A percentile compares a stretch with the other conserved stretches of the same genome.
phyloP scores from a whole-genome alignment of 441 rosid genomes.

The Eruca vesicaria region DNA sequence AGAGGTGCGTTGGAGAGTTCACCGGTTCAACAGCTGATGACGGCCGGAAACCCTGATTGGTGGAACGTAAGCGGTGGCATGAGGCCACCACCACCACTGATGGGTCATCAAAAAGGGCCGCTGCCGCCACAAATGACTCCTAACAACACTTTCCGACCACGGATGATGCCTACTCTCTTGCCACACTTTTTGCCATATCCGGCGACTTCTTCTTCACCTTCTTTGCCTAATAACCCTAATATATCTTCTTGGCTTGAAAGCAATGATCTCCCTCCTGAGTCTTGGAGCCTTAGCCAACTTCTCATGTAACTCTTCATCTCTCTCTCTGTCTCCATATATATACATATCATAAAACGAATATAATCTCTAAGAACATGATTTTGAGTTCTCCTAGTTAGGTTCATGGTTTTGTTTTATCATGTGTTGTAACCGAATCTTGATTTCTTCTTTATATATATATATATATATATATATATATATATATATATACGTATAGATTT shows the following conservation, averaged over 20 bases:
- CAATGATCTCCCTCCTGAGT: conserved; percentile 75
- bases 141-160: conserved; percentile 31
- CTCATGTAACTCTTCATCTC: conserved; percentile 55
- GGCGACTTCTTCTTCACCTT: conserved; percentile 50
- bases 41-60: conserved; percentile 80
- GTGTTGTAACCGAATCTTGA: conserved; percentile 12
- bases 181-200: conserved; percentile 49
- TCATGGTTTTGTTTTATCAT: conserved; percentile 1
- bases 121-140: conserved; percentile 29
- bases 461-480: too few species aligned
- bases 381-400: conserved; percentile 9
- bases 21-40: conserved; percentile 80
- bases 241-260: conserved; percentile 53
- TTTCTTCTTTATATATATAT: neutral
- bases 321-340: neutral
- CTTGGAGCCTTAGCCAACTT: conserved; percentile 79
- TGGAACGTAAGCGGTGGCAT: conserved; percentile 64
- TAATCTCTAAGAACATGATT: conserved; percentile 4
- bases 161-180: conserved; percentile 43
- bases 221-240: conserved; percentile 41
- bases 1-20: conserved; percentile 77
- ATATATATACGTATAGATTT: too few species aligned
- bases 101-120: conserved; percentile 36
- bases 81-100: conserved; percentile 54
- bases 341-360: conserved; percentile 5